Evolutionary conservation across 257 asterid genomes (phyloP).

Genomic region (Solanum rostratum): DNA sequence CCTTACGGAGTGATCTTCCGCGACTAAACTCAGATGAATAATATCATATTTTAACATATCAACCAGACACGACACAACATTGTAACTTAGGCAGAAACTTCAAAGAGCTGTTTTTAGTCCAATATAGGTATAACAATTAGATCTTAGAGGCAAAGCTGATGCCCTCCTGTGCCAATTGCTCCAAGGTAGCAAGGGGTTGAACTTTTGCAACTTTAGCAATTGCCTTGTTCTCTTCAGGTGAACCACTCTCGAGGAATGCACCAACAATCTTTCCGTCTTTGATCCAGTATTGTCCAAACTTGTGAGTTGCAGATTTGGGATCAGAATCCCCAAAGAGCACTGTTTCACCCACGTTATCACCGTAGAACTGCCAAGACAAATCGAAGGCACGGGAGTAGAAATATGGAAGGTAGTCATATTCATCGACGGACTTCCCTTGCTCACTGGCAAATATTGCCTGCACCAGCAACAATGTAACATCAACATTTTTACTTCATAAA

Average conservation of each 20-base stretch:
- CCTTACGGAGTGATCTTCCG: not conserved
- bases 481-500: not conserved
- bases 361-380: slow-evolving; percentile 91
- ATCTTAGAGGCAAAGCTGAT: slow-evolving; percentile 59
- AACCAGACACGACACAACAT: not conserved
- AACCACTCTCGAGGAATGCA: slow-evolving; percentile 77
- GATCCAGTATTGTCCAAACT: slow-evolving; percentile 86
- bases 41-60: not conserved
- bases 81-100: not conserved
- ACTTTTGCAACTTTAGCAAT: slow-evolving; percentile 70
- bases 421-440: slow-evolving; percentile 51
- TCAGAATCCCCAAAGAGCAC: slow-evolving; percentile 65
- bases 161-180: slow-evolving; percentile 55
- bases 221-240: slow-evolving; percentile 80
- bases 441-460: slow-evolving; percentile 78
- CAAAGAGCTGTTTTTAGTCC: not conserved
- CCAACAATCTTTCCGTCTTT: slow-evolving; percentile 77
- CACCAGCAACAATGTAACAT: not conserved
- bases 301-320: slow-evolving; percentile 65
- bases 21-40: not conserved
- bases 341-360: slow-evolving; percentile 70
- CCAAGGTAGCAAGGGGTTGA: slow-evolving; percentile 64
- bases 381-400: slow-evolving; percentile 83
- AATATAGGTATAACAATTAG: slow-evolving; percentile 10
- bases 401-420: slow-evolving; percentile 80